Conservation (phyloP, 768 basidiomycete genomes). For the Naganishia vaughanmartiniae region DNA sequence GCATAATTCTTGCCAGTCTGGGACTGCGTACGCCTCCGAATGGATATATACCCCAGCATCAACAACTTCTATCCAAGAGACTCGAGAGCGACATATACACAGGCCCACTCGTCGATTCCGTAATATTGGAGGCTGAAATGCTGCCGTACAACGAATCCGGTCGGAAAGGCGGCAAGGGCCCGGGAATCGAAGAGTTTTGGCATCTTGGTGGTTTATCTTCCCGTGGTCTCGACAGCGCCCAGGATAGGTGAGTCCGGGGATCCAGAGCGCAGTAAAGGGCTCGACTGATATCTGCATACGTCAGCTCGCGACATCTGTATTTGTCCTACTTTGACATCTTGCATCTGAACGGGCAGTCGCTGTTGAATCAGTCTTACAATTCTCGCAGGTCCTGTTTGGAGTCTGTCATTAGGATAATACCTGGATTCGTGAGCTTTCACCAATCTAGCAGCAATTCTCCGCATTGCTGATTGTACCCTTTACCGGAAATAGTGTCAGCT, state of each 20-base stretch:
- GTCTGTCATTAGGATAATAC: conserved; percentile 57
- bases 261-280: neutral
- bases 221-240: neutral
- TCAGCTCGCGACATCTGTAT: conserved; percentile 60
- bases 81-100: neutral
- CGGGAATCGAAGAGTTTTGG: conserved; percentile 67
- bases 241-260: neutral
- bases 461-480: neutral
- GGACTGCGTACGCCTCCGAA: conserved; percentile 40
- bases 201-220: conserved; percentile 36
- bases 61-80: conserved; percentile 21
- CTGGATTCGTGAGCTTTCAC: conserved; percentile 57
- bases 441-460: neutral
- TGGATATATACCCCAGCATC: neutral
- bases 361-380: conserved; percentile 62
- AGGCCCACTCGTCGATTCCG: conserved; percentile 33
- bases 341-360: conserved; percentile 62
- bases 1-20: conserved; percentile 63
- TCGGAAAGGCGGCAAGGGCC: conserved; percentile 42
- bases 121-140: conserved; percentile 81
- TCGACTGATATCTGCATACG: neutral
- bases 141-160: conserved; percentile 68
- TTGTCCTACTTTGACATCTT: conserved; percentile 87
- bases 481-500: conserved; percentile 49
- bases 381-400: conserved; percentile 66